These are phyloP conservation scores for Stellera chamaejasme DNA, from an alignment of 345 rosid species.

Conservation along the genomic window DNA sequence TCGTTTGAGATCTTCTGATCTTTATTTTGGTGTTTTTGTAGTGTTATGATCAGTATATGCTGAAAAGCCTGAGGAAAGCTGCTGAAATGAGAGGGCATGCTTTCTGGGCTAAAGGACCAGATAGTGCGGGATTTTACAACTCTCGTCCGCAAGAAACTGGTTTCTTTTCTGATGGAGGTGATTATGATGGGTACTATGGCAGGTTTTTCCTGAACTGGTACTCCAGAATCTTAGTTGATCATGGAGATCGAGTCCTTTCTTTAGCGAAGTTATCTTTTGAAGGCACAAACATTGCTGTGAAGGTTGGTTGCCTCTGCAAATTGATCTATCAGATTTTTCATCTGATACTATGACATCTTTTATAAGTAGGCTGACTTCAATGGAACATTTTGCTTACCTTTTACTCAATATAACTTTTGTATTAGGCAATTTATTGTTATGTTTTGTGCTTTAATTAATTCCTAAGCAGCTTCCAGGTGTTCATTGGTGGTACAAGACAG, in stretches of 20 bases:
- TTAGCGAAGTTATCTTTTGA: constrained; percentile 85
- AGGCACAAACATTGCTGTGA: constrained; percentile 57
- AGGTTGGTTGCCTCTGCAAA: constrained; percentile 44
- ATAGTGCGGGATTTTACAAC: constrained; percentile 80
- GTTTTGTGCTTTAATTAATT: constrained; percentile 22
- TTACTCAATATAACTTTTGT: constrained; percentile 1
- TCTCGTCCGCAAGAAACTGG: constrained; percentile 82
- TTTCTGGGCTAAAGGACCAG: constrained; percentile 91
- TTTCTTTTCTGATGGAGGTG: constrained; percentile 97
- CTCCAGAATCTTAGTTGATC: constrained; percentile 69
- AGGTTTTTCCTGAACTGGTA: constrained; percentile 97
- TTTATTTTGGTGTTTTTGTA: constrained; percentile 13
- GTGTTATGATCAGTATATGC: constrained; percentile 87
- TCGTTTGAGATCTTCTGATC: background rate
- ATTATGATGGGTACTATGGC: constrained; percentile 82
- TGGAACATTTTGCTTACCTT: background rate
- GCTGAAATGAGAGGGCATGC: constrained; percentile 76
- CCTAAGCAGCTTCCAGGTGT: constrained; percentile 81
- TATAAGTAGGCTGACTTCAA: background rate
- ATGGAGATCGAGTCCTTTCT: constrained; percentile 69
- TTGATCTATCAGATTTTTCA: background rate
- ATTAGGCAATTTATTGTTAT: constrained; percentile 13
- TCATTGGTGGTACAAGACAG: constrained; percentile 97
- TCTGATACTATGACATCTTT: background rate
- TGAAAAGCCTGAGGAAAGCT: constrained; percentile 69